Base-by-base conservation (phyloP, 768 basidiomycete genomes). In the Pisolithus marmoratus region DNA sequence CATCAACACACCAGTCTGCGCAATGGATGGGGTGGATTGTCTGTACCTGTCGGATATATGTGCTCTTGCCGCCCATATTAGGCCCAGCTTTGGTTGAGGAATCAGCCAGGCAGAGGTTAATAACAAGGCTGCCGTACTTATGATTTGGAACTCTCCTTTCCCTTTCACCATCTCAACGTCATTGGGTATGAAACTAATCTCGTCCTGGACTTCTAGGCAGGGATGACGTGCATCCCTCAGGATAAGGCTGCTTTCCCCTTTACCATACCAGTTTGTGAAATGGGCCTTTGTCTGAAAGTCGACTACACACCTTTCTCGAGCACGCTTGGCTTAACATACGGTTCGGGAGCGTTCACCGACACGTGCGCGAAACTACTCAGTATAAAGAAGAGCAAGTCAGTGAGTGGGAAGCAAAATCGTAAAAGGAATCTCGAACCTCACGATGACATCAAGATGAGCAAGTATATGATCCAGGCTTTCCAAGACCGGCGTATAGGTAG, bases 51-150 rank as follows among this genome's bases (percentile, higher is more conserved):
- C 93, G 87, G 60, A 98, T 95, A 61, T 94, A 97, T 0, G 95
- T 97, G 45, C 90, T 93, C 70, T 99, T 99, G 54, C 96, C 96
- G 48, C 96, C 96, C 90, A 97, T 97, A 69, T 99, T 99, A 0
- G 96, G 96, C 5, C 96, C 96, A 20, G 95, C 89, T 90, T 52
- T 5, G 46, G 19, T 41, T 45, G 46, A 40, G 49, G 12, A 46
- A 29, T 62, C 7, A 54, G 46, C 0, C 31, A 22, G 1, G 9
- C 19, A 9, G 19, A 38, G 37, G 14, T 37, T 8, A n/a, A 2
- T 20, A 11, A n/a, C 41, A 11, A 14, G 4, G 19, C 11, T 36
- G 20, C 57, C 83, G 54, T 60, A 89, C 88, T 97, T 58, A 98
- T 94, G 50, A 98, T 94, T 55, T 91, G 86, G 70, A 99, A 94